phyloP scores from a whole-genome alignment of 805 yeast genomes.

The Diddensiella transvaalensis region DNA sequence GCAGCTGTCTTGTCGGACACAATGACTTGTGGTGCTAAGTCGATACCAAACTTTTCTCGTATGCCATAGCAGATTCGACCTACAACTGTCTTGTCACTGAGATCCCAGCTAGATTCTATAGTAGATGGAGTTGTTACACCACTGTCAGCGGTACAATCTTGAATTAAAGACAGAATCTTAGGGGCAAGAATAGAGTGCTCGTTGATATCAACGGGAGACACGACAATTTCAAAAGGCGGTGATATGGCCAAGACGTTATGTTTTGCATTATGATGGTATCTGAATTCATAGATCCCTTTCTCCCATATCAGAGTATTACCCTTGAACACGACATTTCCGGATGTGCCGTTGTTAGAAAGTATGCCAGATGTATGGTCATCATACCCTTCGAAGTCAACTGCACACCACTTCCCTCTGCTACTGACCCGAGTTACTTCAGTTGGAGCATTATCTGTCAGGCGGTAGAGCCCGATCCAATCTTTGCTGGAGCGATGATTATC shows the following conservation, averaged over 20 bases:
- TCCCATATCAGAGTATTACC: slow-evolving; percentile 54
- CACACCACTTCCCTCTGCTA: slow-evolving; percentile 65
- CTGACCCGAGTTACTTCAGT: slow-evolving; percentile 55
- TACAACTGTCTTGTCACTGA: slow-evolving; percentile 23
- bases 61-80: slow-evolving; percentile 26
- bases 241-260: slow-evolving; percentile 69
- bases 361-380: slow-evolving; percentile 24
- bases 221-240: slow-evolving; percentile 58
- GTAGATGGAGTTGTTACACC: slow-evolving; percentile 17
- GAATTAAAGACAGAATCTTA: slow-evolving; percentile 29
- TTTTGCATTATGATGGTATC: slow-evolving; percentile 63
- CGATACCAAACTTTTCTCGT: slow-evolving; percentile 30
- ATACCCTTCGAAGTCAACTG: slow-evolving; percentile 39
- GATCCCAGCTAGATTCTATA: slow-evolving; percentile 25
- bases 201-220: slow-evolving; percentile 34
- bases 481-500: slow-evolving; percentile 46
- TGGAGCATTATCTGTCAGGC: slow-evolving; percentile 56
- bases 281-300: slow-evolving; percentile 67
- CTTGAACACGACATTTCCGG: slow-evolving; percentile 50
- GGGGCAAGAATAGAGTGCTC: slow-evolving; percentile 24
- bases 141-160: slow-evolving; percentile 23
- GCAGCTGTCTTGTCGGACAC: slow-evolving; percentile 37
- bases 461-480: slow-evolving; percentile 80
- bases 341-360: slow-evolving; percentile 18
- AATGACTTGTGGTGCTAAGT: slow-evolving; percentile 42